Evolutionary conservation across 202 grass and related monocot genomes (phyloP).

Genomic region (Carex sylvatica): DNA sequence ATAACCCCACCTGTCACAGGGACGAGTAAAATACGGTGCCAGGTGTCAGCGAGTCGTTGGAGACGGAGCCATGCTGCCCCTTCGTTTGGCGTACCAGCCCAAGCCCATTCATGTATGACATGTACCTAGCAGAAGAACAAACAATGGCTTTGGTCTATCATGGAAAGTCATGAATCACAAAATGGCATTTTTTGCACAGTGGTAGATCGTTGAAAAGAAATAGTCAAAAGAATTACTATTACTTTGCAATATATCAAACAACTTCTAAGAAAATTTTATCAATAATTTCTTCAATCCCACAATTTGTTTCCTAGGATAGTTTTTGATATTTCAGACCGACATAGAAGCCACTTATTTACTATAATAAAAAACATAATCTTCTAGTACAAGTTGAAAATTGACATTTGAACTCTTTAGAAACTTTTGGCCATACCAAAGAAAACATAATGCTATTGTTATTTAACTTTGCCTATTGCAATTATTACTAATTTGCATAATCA

Average conservation of each 20-base stretch:
- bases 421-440: background rate
- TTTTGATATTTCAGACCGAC: background rate
- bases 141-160: conserved; percentile 11
- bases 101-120: conserved; percentile 99
- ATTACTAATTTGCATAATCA: background rate
- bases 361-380: background rate
- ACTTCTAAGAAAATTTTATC: background rate
- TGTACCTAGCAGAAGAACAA: conserved; percentile 54
- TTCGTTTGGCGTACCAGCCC: conserved; percentile 92
- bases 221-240: background rate
- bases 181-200: background rate
- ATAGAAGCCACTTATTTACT: background rate
- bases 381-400: background rate
- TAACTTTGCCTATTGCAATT: background rate
- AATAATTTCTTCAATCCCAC: background rate
- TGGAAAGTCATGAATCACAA: background rate
- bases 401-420: background rate
- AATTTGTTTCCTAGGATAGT: background rate
- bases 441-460: too few relatives aligned
- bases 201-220: background rate
- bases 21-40: conserved; percentile 94
- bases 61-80: conserved; percentile 94
- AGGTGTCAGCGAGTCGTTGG: conserved; percentile 90
- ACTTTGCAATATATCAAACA: background rate
- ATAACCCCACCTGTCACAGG: conserved; percentile 97